A percentile compares a stretch with the other conserved stretches of the same genome.
These are phyloP conservation scores for Asterionellopsis glacialis DNA, from an alignment of 108 stramenopile genomes.

Conservation along the genomic window DNA sequence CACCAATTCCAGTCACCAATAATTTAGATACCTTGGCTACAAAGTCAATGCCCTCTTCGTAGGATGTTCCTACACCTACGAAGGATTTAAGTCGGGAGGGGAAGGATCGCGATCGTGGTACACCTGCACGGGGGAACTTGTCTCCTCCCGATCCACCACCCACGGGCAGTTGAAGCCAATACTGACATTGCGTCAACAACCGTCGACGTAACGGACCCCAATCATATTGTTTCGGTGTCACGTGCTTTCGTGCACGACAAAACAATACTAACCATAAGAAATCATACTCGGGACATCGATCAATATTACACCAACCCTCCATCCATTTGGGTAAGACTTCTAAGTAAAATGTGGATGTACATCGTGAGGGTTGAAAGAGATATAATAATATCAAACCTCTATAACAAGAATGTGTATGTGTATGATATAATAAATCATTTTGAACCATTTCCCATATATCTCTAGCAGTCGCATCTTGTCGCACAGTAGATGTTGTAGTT, in stretches of 20 bases:
- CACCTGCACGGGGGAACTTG: slow-evolving; percentile 56
- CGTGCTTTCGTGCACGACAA: slow-evolving; percentile 73
- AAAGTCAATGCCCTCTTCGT: slow-evolving; percentile 86
- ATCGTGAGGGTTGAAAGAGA: slow-evolving; percentile 78
- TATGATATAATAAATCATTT: slow-evolving; percentile 62
- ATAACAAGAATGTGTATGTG: slow-evolving; percentile 83
- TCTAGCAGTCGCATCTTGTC: slow-evolving; percentile 48
- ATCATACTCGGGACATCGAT: slow-evolving; percentile 86
- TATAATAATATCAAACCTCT: slow-evolving; percentile 71
- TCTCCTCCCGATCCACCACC: slow-evolving; percentile 74
- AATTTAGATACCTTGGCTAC: slow-evolving; percentile 77
- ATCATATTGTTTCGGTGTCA: slow-evolving; percentile 43
- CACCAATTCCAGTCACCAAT: slow-evolving; percentile 68
- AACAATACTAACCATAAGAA: slow-evolving; percentile 82
- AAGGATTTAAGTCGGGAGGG: slow-evolving; percentile 71
- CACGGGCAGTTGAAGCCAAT: slow-evolving; percentile 83
- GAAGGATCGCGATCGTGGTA: slow-evolving; percentile 51
- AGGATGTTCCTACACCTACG: slow-evolving; percentile 53
- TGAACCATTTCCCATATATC: slow-evolving; percentile 69
- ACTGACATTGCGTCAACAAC: slow-evolving; percentile 64
- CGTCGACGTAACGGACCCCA: slow-evolving; percentile 71
- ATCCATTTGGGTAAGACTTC: slow-evolving; percentile 67
- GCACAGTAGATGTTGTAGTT: slow-evolving; percentile 6
- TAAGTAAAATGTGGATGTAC: slow-evolving; percentile 51
- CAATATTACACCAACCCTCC: slow-evolving; percentile 76